Conservation (phyloP, 495 filamentous ascomycete species). For the Cercophora samala region DNA sequence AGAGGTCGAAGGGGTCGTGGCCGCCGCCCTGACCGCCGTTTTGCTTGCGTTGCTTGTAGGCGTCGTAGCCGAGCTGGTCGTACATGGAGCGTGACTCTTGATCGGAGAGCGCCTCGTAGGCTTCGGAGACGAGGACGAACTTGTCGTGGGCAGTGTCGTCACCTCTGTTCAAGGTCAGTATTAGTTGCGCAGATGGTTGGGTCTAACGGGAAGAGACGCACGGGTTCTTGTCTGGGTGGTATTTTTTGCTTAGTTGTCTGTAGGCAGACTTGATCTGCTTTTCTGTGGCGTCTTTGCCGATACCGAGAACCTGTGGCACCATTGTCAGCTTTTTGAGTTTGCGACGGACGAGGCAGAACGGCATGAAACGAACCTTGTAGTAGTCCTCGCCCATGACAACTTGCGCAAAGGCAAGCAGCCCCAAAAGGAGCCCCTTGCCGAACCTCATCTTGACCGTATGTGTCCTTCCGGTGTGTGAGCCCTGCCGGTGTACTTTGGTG, state of each 20-base stretch:
- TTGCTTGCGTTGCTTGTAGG: constrained; percentile 71
- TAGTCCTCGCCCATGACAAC: constrained; percentile 65
- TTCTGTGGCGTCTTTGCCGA: constrained; percentile 78
- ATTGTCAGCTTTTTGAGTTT: constrained; percentile 15
- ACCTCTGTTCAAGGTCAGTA: constrained; percentile 17
- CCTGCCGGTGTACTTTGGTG: background rate
- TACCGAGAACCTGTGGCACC: constrained; percentile 61
- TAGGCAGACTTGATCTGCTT: constrained; percentile 97
- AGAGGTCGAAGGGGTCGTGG: constrained; percentile 95
- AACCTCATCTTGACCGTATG: constrained; percentile 38
- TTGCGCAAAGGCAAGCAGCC: constrained; percentile 46
- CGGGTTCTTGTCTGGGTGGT: constrained; percentile 98
- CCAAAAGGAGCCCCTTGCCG: constrained; percentile 37
- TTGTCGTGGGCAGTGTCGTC: constrained; percentile 81
- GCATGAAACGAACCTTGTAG: constrained; percentile 65
- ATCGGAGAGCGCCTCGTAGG: constrained; percentile 90
- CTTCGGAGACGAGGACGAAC: constrained; percentile 93
- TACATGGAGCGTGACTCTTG: constrained; percentile 82
- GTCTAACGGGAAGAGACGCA: constrained; percentile 44
- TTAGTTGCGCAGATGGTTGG: constrained; percentile 10
- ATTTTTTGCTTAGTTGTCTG: constrained; percentile 88
- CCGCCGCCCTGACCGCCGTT: constrained; percentile 64
- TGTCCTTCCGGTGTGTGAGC: background rate
- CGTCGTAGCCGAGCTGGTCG: constrained; percentile 93
- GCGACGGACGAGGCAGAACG: constrained; percentile 5